Conservation (phyloP, 768 basidiomycete genomes). For the Termitomyces sp. region DNA sequence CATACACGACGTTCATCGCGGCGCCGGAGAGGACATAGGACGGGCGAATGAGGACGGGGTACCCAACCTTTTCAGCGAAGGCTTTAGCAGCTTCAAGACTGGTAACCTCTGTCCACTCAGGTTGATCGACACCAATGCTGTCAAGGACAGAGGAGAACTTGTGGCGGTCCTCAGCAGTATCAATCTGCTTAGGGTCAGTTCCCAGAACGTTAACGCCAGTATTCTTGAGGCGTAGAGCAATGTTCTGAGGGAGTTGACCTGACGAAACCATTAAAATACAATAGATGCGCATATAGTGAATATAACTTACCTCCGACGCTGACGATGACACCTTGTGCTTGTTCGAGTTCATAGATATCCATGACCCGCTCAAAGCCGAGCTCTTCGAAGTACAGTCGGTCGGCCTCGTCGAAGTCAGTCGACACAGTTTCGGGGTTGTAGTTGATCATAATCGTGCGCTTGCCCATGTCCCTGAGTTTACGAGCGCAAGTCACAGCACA, state of each 20-base stretch:
- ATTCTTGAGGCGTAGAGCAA: slow-evolving; percentile 91
- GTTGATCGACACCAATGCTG: slow-evolving; percentile 93
- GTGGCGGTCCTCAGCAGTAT: slow-evolving; percentile 97
- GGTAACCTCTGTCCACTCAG: slow-evolving; percentile 92
- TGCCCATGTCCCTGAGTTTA: slow-evolving; percentile 88
- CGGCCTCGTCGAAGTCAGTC: slow-evolving; percentile 99
- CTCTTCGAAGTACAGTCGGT: slow-evolving; percentile 97
- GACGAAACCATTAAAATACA: slow-evolving; percentile 3
- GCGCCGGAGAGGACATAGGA: slow-evolving; percentile 98
- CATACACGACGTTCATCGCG: slow-evolving; percentile 98
- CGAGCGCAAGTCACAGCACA: slow-evolving; percentile 99
- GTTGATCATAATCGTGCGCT: slow-evolving; percentile 98
- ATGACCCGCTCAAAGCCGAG: slow-evolving; percentile 97
- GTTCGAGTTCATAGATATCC: slow-evolving; percentile 98
- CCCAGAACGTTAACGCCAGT: slow-evolving; percentile 91
- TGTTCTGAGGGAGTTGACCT: slow-evolving; percentile 99
- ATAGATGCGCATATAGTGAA: no score
- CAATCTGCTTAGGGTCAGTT: slow-evolving; percentile 93
- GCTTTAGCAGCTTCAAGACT: slow-evolving; percentile 87
- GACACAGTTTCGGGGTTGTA: slow-evolving; percentile 99
- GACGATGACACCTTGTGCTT: slow-evolving; percentile 90
- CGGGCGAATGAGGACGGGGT: slow-evolving; percentile 96
- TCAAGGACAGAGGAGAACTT: slow-evolving; percentile 98
- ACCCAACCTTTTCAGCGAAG: slow-evolving; percentile 85
- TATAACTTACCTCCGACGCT: slow-evolving; percentile 83